phyloP scores from a whole-genome alignment of 2,329 filamentous ascomycete genomes.

The Cylindrodendrum hubeiense region DNA sequence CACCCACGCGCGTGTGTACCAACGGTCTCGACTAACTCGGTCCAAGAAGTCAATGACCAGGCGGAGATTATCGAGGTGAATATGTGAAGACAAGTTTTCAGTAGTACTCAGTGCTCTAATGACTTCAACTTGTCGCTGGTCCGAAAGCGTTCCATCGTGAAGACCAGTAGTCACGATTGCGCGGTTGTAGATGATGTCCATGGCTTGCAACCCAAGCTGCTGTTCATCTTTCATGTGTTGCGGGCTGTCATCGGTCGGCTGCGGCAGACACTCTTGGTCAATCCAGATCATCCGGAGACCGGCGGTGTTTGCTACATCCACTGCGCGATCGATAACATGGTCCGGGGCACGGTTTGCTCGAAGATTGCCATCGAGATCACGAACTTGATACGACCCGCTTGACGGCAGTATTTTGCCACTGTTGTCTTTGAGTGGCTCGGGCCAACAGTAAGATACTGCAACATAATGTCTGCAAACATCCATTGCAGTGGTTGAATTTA shows the following conservation, averaged over 20 bases:
- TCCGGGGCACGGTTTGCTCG: not conserved
- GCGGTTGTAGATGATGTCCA: conserved; percentile 12
- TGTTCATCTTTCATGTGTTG: conserved; percentile 2
- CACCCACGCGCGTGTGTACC: conserved; percentile 19
- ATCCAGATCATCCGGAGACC: conserved; percentile 17
- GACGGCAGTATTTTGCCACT: too few species aligned
- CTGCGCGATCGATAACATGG: conserved; percentile 1
- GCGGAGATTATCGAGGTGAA: not conserved
- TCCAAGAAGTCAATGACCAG: not conserved
- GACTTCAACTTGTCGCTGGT: not conserved
- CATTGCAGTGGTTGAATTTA: too few species aligned
- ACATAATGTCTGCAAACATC: too few species aligned
- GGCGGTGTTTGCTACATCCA: not conserved
- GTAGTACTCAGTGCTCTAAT: not conserved
- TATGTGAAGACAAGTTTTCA: too few species aligned
- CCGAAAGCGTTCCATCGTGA: not conserved
- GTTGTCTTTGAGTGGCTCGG: too few species aligned
- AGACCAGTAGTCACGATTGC: conserved; percentile 3
- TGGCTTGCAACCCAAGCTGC: conserved; percentile 6
- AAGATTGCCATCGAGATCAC: not conserved
- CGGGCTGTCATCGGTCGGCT: not conserved
- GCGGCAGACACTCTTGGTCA: conserved; percentile 14
- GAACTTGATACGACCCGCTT: not conserved
- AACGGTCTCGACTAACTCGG: not conserved
- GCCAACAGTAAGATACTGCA: too few species aligned